Base-by-base conservation (phyloP, 176 grass and related monocot genomes). In the Elaeis guineensis region DNA sequence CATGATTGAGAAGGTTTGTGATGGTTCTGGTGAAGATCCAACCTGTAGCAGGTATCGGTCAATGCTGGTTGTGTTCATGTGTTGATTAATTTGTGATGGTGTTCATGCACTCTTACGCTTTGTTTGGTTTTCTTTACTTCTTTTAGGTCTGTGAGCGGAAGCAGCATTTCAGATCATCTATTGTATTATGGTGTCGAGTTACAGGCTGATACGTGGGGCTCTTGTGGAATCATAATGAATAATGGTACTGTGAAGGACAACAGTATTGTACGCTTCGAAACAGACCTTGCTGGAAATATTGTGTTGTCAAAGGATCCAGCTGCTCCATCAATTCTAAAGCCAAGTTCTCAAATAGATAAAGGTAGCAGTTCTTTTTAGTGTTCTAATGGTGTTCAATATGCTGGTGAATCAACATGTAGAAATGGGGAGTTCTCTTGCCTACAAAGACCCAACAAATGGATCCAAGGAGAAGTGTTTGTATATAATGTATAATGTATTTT, bases 21-120 rank as follows among this genome's bases (percentile, higher is more conserved):
- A 92, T 19, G 83, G 71, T 69, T 87, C 83, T 22, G 89, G 89
- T 15, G 83, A 87, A 81, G 89, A 92, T 75, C 89, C 89, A 30
- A 68, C 83, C 57, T 92, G 89, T 76, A 63, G 89, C 80, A 92
- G 83, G 89, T 76, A 77, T 39, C 0, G 0, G 9, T 39, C 35
- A 39, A 11, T 39, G 35, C 35, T 39, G 35, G 8, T 11, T 39
- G 35, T 39, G 8, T 39, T 39, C 8, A 39, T 5, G 2, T 39
- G 35, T 39, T 39, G 35, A 39, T 39, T 39, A 39, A 39, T 39
- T 0, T 39, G 35, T 39, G 35, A 39, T 39, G 35, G 11, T 39
- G 35, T 39, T 39, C 35, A 2, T 39, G 35, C 9, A 0, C 35
- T 39, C 8, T 39, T 12, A 39, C 7, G 4, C 4, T 32, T 12